Evolutionary conservation across 148 eudicot genomes (phyloP), one percentile per base, ranked within the genome.

Genomic region (Rhododendron ovatum): DNA sequence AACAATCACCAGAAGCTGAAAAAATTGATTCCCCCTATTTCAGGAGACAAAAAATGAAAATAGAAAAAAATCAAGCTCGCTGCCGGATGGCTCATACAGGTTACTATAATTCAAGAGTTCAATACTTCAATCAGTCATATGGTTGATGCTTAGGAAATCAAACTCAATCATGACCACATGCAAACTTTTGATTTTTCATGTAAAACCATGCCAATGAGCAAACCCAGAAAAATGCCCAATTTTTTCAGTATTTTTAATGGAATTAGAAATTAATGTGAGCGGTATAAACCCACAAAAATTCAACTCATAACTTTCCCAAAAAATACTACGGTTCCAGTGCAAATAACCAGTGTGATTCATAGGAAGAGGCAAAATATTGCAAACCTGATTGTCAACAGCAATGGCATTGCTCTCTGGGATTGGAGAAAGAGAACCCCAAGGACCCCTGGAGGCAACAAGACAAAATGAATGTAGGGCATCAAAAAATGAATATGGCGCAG

Each of bases 401-500:
- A 97, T 93, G 69, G 98, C 95, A 89, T 97, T 97, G 88, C 90
- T 97, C 88, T 97, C 99, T 33, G 99, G 98, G 80, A 97, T 92
- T 17, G 99, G 98, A 86, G 99, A 95, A 85, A 94, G 93, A 84
- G 99, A 93, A 87, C 88, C 91, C 99, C 99, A 97, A 81, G 98
- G 99, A 78, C 99, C 98, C 89, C 99, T 96, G 92, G 47, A 45
- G 86, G 81, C 76, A 28, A 86, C 76, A 63, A 82, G 28, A 22
- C 69, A 63, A 71, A 80, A 8, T 51, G 26, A 43, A 86, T 15
- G 45, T 35, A 22, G 14, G 30, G 80, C 53, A 35, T 20, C 24
- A 6, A 39, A 71, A 3, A 39, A 71, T 14, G 30, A 82, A 84
- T 80, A 33, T 33, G 55, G 35, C 63, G 73, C n/a, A 55, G 39